Conservation (phyloP, 306 rosid genomes). For the Prunus mume region DNA sequence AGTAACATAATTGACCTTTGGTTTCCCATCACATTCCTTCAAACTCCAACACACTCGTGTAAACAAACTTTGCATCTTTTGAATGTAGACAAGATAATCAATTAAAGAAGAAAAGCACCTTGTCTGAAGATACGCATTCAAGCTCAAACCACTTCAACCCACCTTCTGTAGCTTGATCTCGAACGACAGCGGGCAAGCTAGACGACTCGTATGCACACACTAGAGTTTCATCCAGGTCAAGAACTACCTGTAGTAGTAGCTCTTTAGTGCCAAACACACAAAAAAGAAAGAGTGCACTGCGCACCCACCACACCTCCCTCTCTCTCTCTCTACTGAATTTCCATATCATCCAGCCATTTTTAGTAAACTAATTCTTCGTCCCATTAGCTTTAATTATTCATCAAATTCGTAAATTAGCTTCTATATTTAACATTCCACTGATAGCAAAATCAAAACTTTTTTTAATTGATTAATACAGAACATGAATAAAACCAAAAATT, state of each 20-base stretch:
- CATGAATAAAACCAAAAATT: no score
- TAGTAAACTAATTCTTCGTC: neutral
- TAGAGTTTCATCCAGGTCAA: constrained; percentile 94
- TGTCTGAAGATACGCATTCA: constrained; percentile 79
- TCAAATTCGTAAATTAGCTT: neutral
- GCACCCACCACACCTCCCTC: neutral
- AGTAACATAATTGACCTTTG: constrained; percentile 79
- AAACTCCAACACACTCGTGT: constrained; percentile 25
- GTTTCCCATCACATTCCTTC: constrained; percentile 82
- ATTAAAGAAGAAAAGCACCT: constrained; percentile 37
- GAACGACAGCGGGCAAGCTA: constrained; percentile 61
- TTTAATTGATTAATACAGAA: neutral
- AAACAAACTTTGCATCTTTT: neutral
- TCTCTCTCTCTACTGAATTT: neutral
- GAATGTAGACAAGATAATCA: neutral
- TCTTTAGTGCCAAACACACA: neutral
- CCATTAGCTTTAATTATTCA: neutral
- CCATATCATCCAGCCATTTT: neutral
- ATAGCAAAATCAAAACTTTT: neutral
- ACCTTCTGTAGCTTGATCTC: constrained; percentile 77
- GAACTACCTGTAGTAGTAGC: constrained; percentile 58
- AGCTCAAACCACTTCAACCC: constrained; percentile 90
- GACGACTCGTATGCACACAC: constrained; percentile 90
- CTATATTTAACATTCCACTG: neutral
- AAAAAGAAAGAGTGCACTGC: neutral